These are phyloP conservation scores for Fusarium sp. DNA, from an alignment of 2,329 filamentous ascomycete genomes.

Conservation along the genomic window DNA sequence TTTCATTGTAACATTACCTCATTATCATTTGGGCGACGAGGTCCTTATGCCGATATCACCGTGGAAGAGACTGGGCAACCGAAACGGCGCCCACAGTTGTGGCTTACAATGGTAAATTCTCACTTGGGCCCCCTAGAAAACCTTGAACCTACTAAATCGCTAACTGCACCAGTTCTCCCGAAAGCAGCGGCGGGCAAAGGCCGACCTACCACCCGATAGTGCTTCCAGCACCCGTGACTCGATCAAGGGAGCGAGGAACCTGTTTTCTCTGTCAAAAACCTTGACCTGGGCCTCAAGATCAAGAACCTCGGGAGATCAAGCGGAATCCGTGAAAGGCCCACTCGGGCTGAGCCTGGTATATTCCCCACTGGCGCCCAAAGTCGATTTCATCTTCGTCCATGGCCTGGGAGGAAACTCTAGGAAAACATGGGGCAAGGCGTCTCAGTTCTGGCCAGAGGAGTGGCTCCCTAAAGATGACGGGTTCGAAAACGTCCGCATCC, in stretches of 20 bases:
- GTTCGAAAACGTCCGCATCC: constrained; percentile 47
- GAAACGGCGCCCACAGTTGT: not conserved
- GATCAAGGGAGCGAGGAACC: constrained; percentile 10
- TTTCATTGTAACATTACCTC: not conserved
- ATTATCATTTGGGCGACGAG: constrained; percentile 9
- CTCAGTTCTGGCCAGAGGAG: constrained; percentile 56
- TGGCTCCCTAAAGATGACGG: constrained; percentile 44
- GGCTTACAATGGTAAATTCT: constrained; percentile 24
- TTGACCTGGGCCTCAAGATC: constrained; percentile 4
- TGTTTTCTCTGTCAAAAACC: constrained; percentile 28
- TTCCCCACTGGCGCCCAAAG: constrained; percentile 43
- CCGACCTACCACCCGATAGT: constrained; percentile 9
- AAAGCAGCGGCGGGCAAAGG: constrained; percentile 27
- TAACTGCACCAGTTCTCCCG: constrained; percentile 33
- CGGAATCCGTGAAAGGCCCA: constrained; percentile 15
- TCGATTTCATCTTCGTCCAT: constrained; percentile 57
- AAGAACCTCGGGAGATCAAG: constrained; percentile 3
- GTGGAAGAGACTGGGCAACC: not conserved
- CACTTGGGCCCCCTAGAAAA: not conserved
- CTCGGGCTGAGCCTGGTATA: constrained; percentile 43
- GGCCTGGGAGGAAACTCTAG: constrained; percentile 57
- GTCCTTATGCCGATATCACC: not conserved
- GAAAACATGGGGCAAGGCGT: constrained; percentile 56
- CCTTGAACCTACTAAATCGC: not conserved
- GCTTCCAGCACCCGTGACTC: constrained; percentile 17